Evolutionary conservation across 2,329 filamentous ascomycete species (phyloP), one percentile per base, ranked within the genome.

Genomic region (Venturia aucupariae): DNA sequence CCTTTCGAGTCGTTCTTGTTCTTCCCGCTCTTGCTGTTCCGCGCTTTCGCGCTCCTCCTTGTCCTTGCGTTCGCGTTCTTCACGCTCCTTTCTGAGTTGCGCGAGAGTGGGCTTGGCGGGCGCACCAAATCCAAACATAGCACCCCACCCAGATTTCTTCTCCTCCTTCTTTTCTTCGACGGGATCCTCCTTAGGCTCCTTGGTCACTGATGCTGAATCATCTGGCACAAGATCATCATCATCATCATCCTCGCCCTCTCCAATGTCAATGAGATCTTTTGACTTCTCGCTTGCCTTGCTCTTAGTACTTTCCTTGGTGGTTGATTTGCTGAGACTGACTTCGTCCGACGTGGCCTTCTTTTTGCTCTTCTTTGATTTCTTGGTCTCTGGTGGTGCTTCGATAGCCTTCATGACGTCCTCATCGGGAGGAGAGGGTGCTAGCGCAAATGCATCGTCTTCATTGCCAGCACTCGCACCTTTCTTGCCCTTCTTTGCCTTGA

Each of bases 61-160:
- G 38, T 75, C 76, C 70, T 78, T 79, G 68, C 80, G 75, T 69
- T 80, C 74, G 69, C 70, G 73, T n/a, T 75, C 71, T 60, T 71
- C 69, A 63, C 63, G 68, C 64, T 72, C 69, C n/a, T 67, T 67
- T 60, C 57, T 22, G 24, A 55, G 44, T 44, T 61, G 32, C 30
- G 64, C 38, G 10, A 48, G 38, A 32, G 59, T 57, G 30, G 51
- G 51, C 51, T 57, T 57, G 2, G 51, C 27, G n/a, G 51, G 51
- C 17, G 30, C 51, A 22, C 51, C 27, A 15, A 51, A 51, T 15
- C 64, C 59, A 55, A 65, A 55, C 13, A 61, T 63, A 39, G 61
- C 38, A 19, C 60, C 60, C 32, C 38, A 38, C 10, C 35, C 38
- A n/a, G 51, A 57, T 35, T 57, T 57, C 51, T 57, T 57, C 27